A percentile compares a stretch with the other conserved stretches of the same genome.
phyloP scores from a whole-genome alignment of 495 filamentous ascomycete species.

The Cryomyces minteri region DNA sequence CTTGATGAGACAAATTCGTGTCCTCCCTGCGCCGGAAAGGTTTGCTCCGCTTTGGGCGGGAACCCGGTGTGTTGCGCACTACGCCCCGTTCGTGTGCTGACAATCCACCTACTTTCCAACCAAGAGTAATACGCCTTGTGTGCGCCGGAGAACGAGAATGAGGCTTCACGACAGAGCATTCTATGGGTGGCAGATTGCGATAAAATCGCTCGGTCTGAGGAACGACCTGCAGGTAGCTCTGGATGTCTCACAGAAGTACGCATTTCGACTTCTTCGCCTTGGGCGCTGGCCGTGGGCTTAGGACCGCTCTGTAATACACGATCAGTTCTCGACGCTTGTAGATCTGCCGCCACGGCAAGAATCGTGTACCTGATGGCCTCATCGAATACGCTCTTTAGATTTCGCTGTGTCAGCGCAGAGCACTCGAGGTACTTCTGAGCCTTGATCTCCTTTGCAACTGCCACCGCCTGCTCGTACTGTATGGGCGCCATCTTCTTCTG shows the following conservation, averaged over 20 bases:
- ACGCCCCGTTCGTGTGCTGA: too few relatives aligned
- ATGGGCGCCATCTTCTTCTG: slow-evolving; percentile 84
- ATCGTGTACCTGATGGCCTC: slow-evolving; percentile 67
- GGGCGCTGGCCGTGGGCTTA: slow-evolving; percentile 51
- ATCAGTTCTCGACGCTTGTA: slow-evolving; percentile 14
- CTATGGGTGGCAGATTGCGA: too few relatives aligned
- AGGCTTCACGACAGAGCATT: too few relatives aligned
- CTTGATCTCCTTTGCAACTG: slow-evolving; percentile 76
- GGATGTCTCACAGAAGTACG: slow-evolving; percentile 42
- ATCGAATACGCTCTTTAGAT: slow-evolving; percentile 95
- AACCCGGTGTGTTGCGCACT: too few relatives aligned
- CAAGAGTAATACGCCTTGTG: too few relatives aligned
- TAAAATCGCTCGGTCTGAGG: too few relatives aligned
- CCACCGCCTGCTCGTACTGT: slow-evolving; percentile 69
- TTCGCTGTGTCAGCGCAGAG: slow-evolving; percentile 91
- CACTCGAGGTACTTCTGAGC: slow-evolving; percentile 94
- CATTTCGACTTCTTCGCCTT: slow-evolving; percentile 53
- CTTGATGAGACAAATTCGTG: too few relatives aligned
- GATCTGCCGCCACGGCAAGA: not conserved
- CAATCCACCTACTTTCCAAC: too few relatives aligned
- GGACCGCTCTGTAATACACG: slow-evolving; percentile 37
- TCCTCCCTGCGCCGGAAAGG: too few relatives aligned
- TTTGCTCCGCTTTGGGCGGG: too few relatives aligned
- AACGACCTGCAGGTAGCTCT: too few relatives aligned
- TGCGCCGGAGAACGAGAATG: too few relatives aligned